These are phyloP conservation scores for Hymenoscyphus fraxineus DNA, from an alignment of 2,329 filamentous ascomycete species.

Conservation along the genomic window DNA sequence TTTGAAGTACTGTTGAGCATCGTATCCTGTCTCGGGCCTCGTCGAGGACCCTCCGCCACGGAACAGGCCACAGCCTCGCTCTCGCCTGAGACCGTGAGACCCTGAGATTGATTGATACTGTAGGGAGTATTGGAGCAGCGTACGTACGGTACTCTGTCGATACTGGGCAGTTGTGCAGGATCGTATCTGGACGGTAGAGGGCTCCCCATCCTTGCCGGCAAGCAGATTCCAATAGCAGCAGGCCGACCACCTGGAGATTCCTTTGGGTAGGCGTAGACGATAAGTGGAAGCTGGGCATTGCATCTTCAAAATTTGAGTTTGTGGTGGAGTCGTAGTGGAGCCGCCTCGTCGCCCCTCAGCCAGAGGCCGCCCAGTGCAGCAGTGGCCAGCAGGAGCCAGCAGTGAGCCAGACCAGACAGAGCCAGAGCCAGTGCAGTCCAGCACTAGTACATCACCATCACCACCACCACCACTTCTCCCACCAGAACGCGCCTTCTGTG, in stretches of 20 bases:
- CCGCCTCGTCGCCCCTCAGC: background rate
- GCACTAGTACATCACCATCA: no score
- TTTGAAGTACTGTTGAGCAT: no score
- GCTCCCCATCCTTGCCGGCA: background rate
- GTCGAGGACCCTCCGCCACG: background rate
- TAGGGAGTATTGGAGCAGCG: no score
- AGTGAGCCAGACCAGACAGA: no score
- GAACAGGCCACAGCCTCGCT: background rate
- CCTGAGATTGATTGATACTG: background rate
- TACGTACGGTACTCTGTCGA: no score
- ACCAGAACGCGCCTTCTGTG: no score
- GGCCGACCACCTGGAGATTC: background rate
- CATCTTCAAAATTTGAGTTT: conserved; percentile 5
- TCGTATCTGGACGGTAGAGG: background rate
- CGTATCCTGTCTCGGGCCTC: no score
- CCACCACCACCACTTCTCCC: no score
- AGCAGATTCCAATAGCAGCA: no score
- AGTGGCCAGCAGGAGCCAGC: no score
- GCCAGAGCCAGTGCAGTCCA: no score
- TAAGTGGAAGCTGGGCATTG: background rate
- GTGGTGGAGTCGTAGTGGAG: conserved; percentile 8
- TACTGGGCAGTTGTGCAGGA: no score
- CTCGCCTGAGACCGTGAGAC: background rate
- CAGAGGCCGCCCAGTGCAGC: background rate
- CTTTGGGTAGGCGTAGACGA: background rate